Base-by-base conservation (phyloP, 257 asterid species). In the Leptodermis oblonga region DNA sequence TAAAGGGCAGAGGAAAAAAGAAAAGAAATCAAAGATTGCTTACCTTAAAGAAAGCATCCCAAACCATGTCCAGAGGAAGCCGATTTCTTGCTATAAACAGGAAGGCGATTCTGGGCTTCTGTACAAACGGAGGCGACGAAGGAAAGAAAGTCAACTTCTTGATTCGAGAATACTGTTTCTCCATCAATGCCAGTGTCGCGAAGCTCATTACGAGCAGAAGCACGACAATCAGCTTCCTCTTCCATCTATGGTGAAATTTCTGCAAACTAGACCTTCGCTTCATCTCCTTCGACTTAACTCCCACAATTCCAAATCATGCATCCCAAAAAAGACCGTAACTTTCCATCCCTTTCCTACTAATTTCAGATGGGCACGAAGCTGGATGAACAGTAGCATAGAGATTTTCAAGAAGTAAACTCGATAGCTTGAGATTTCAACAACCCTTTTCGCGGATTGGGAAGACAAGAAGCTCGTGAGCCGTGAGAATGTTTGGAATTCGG, bases 31-130 rank as follows among this genome's bases (percentile, higher is more conserved):
- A 79, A 61, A 18, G 15, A 55, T 55, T 20, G 23, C 25, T 34
- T 36, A 92, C 98, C 97, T 80, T 88, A 75, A 89, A 89, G 76
- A 86, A 92, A 4, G 75, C 91, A 75, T 89, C 96, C 98, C 98
- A 92, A 55, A 89, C 86, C 70, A 81, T 68, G 72, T 89, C 98
- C 67, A 89, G 80, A 22, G 96, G 90, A 71, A 89, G 86, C 73
- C 98, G 95, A 77, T 92, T 92, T 68, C 98, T 86, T 73, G 98
- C 96, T 69, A 89, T 87, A 74, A 87, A 92, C 42, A 92, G 82
- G 71, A 85, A 92, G 36, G 97, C 95, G 31, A 89, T 83, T 68
- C 84, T 92, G 61, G 97, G 96, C 62, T 84, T 85, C 68, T 78
- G 83, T 22, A 79, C 77, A n/a, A 75, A 46, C 45, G 89, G 84